Percentiles rank a stretch among this genome's conserved stretches.
Evolutionary conservation across 345 rosid species (phyloP).

Genomic region (Carallia pectinifolia): DNA sequence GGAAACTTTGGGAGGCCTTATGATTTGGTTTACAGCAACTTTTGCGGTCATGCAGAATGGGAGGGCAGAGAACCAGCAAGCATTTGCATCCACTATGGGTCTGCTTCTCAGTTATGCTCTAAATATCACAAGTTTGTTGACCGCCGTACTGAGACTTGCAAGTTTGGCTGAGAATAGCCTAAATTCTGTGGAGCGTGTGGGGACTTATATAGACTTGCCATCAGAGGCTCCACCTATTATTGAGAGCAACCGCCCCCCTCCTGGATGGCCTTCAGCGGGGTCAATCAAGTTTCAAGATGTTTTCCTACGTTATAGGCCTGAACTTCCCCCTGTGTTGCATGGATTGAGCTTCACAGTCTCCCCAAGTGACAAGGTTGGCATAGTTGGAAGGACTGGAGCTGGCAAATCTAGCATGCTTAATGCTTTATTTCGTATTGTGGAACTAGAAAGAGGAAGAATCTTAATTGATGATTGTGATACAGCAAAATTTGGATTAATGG

Average conservation of each 20-base stretch:
- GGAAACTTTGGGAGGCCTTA: slow-evolving; percentile 89
- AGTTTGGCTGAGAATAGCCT: slow-evolving; percentile 97
- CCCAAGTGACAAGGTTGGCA: slow-evolving; percentile 93
- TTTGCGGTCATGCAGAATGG: slow-evolving; percentile 98
- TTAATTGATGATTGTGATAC: slow-evolving; percentile 79
- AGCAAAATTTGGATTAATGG: slow-evolving; percentile 79
- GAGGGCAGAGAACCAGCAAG: slow-evolving; percentile 84
- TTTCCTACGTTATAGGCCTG: slow-evolving; percentile 89
- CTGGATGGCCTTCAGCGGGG: slow-evolving; percentile 99
- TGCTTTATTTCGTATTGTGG: slow-evolving; percentile 91
- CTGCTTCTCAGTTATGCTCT: slow-evolving; percentile 95
- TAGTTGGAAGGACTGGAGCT: slow-evolving; percentile 99
- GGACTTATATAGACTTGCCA: slow-evolving; percentile 79
- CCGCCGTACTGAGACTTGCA: slow-evolving; percentile 89
- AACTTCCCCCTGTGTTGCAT: slow-evolving; percentile 93
- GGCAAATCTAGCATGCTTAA: slow-evolving; percentile 98
- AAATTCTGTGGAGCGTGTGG: slow-evolving; percentile 93
- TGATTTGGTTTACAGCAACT: slow-evolving; percentile 99
- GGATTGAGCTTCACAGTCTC: slow-evolving; percentile 67
- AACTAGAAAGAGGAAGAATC: slow-evolving; percentile 89
- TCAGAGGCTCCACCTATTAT: slow-evolving; percentile 82
- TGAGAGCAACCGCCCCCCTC: slow-evolving; percentile 92
- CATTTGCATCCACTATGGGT: slow-evolving; percentile 96
- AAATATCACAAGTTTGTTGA: slow-evolving; percentile 78
- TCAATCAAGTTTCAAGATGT: slow-evolving; percentile 85